phyloP scores from a whole-genome alignment of 352 stramenopile species.

The Phytopythium aichiense region DNA sequence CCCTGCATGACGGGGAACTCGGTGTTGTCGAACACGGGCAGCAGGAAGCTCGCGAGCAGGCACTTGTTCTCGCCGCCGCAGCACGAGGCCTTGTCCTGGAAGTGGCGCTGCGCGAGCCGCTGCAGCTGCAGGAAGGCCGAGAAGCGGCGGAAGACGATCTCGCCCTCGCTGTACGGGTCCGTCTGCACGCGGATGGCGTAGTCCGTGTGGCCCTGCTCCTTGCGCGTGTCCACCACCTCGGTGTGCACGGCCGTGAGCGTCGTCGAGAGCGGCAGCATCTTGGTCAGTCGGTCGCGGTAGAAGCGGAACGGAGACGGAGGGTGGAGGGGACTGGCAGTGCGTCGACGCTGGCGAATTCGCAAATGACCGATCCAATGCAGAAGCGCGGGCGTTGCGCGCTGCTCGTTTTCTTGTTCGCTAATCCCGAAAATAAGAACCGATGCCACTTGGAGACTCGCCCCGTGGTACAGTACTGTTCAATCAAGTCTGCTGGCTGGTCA shows the following conservation, averaged over 20 bases:
- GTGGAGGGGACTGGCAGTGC: background rate
- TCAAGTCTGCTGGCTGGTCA: too few relatives aligned
- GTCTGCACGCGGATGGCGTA: slow-evolving; percentile 79
- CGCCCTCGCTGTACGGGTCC: slow-evolving; percentile 44
- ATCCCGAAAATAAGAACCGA: background rate
- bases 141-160: slow-evolving; percentile 82
- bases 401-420: slow-evolving; percentile 3
- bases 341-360: slow-evolving; percentile 4
- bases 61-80: slow-evolving; percentile 65
- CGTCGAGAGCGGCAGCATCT: slow-evolving; percentile 36
- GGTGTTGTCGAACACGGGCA: slow-evolving; percentile 61
- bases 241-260: slow-evolving; percentile 51
- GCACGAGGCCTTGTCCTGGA: slow-evolving; percentile 57
- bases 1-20: slow-evolving; percentile 76
- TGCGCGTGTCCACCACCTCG: slow-evolving; percentile 69
- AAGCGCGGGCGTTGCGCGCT: background rate
- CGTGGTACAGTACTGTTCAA: too few relatives aligned
- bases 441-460: too few relatives aligned
- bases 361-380: slow-evolving; percentile 2
- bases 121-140: slow-evolving; percentile 85
- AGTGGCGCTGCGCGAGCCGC: slow-evolving; percentile 60
- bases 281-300: background rate
- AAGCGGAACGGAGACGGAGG: background rate
- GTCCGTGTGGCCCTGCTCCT: slow-evolving; percentile 76
- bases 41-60: slow-evolving; percentile 63